Base-by-base conservation (phyloP, 495 filamentous ascomycete genomes). In the Podospora appendiculata region DNA sequence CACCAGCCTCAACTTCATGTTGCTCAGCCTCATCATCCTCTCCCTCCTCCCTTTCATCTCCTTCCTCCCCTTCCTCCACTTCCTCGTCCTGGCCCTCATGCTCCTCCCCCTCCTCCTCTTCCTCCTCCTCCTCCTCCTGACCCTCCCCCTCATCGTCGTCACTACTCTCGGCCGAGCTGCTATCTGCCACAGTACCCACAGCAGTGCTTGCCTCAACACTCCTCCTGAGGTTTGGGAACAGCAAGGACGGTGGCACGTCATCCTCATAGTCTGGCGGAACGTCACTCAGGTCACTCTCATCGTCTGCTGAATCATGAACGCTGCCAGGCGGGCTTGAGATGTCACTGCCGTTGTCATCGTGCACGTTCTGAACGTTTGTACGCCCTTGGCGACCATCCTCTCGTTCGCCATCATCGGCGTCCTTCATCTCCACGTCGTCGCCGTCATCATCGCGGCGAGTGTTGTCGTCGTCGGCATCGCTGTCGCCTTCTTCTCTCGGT, bases 281-380 rank as follows among this genome's bases (percentile, higher is more conserved):
- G 49, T 91, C 87, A 48, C 84, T 89, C 8, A 90, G 68, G 53
- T 90, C 87, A 61, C 85, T 90, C 67, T 91, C 88, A 52, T 89
- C 87, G 56, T 90, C 87, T 0, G 84, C 88, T 47, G 80, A 85
- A 50, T 89, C 88, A 53, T 88, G 84, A 12, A 87, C 63, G 58
- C 81, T 87, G 12, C 79, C 76, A 0, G 81, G 76, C 6, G 72
- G 73, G 11, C 64, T 71, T 2, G 59, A 65, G 2, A 51, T 54
- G 12, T 60, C 66, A 38, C 60, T 68, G 34, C 63, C 70, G 12
- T 66, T 56, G 3, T 62, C 65, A 40, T 66, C 66, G 11, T 48
- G 10, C 18, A 40, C 67, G 12, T 62, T 50, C 13, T 58, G 63
- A 41, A 68, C 62, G 13, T 25, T 60, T 63, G 7, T 38, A 7